Base-by-base conservation (phyloP, 257 asterid species). In the Coffea eugenioides region DNA sequence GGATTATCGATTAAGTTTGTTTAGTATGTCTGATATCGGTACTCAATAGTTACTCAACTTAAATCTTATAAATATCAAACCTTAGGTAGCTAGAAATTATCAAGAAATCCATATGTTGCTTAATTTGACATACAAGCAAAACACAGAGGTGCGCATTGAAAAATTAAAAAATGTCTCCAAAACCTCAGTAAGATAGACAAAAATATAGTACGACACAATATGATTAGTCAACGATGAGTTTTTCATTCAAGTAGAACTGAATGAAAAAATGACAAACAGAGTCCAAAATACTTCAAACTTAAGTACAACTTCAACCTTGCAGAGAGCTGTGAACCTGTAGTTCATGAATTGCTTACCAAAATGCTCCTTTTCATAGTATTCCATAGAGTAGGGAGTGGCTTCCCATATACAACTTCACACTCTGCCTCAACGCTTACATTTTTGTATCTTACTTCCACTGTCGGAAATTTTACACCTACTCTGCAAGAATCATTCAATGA, bases 351-450 rank as follows among this genome's bases (percentile, higher is more conserved):
- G 62, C 84, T 77, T 85, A 91, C 96, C 88, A 67, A 57, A 75
- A 90, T 25, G 75, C 81, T 43, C 82, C 94, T 83, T 80, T 90
- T 90, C 75, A 90, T 27, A 69, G 93, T 82, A 77, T 86, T 86
- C 89, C 89, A 84, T 69, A 86, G 84, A 36, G 84, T 86, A n/a
- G 89, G 86, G 49, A 81, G 78, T 3, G 89, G 89, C 81, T 86
- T 83, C 31, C 89, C 89, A 68, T 69, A 46, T 69, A 86, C 87
- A 23, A 86, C 81, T 34, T 82, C 79, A 66, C 87, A 84, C 51
- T 84, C 84, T 27, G 87, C 87, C 73, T 86, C 86, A 18, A 86
- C 80, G 16, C 51, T 21, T 49, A 86, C 66, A 80, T 81, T 54
- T 5, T 72, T 51, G 66, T 67, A 86, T 61, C 87, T 84, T 49